Conservation (phyloP, 495 filamentous ascomycete species). For the Diplogelasinospora grovesii region DNA sequence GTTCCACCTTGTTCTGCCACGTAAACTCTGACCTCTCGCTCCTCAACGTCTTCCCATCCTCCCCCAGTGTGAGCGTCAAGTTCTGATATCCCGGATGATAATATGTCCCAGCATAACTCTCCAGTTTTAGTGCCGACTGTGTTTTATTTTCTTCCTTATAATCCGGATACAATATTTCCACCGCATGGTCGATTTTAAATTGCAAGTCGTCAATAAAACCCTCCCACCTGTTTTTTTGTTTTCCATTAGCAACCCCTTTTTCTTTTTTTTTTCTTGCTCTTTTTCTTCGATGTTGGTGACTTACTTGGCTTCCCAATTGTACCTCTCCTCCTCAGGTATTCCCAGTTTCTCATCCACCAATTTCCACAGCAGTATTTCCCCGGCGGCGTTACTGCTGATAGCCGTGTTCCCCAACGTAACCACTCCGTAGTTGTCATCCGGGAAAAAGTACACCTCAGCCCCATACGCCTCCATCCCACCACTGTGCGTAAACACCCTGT, state of each 20-base stretch:
- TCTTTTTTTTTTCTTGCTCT: too few relatives aligned
- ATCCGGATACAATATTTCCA: conserved; percentile 26
- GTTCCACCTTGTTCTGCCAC: conserved; percentile 21
- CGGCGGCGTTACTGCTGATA: conserved; percentile 20
- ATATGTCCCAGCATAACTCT: conserved; percentile 35
- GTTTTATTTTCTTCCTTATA: conserved; percentile 22
- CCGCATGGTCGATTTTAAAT: conserved; percentile 15
- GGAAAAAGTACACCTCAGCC: conserved; percentile 40
- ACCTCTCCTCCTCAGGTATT: conserved; percentile 22
- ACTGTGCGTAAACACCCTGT: conserved; percentile 34
- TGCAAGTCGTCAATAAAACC: conserved; percentile 8
- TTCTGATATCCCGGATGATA: conserved; percentile 35
- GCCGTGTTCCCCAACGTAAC: conserved; percentile 41
- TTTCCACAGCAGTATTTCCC: conserved; percentile 27
- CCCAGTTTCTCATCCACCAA: conserved; percentile 37
- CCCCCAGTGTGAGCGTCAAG: conserved; percentile 23
- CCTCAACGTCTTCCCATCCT: conserved; percentile 12
- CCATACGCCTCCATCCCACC: conserved; percentile 43
- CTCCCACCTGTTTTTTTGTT: conserved; percentile 3
- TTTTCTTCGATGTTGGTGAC: too few relatives aligned
- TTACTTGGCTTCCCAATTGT: conserved; percentile 24
- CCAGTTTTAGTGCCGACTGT: conserved; percentile 25
- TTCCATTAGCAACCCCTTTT: background rate
- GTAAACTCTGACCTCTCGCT: conserved; percentile 18
- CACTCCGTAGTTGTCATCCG: conserved; percentile 37